phyloP scores from a whole-genome alignment of 208 protist species.

The Trypanosoma boissoni region DNA sequence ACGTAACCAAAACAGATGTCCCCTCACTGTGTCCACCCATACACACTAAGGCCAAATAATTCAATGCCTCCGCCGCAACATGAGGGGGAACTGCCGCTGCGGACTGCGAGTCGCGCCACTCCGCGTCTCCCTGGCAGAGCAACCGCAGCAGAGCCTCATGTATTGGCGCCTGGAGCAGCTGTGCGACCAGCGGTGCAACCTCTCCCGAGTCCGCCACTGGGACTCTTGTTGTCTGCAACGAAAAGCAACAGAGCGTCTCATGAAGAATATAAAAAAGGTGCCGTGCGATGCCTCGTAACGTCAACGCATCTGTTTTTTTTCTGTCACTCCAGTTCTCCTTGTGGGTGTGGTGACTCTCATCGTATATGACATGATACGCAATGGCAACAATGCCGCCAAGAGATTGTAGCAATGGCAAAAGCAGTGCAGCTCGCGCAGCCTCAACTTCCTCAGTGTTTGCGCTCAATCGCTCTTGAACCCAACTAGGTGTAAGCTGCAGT shows the following conservation, averaged over 20 bases:
- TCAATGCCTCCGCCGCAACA: conserved; percentile 18
- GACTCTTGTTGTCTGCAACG: neutral
- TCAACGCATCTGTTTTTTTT: neutral
- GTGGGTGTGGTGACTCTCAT: too few relatives aligned
- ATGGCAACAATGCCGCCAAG: neutral
- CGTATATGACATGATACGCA: too few relatives aligned
- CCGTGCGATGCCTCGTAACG: neutral
- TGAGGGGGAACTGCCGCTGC: neutral
- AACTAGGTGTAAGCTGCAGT: neutral
- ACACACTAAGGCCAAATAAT: neutral
- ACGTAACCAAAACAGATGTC: neutral
- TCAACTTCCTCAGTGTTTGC: neutral
- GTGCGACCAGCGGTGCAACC: neutral
- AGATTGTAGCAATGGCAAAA: neutral
- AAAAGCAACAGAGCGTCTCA: conserved; percentile 22
- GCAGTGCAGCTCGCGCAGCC: neutral
- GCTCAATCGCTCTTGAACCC: neutral
- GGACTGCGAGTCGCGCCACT: neutral
- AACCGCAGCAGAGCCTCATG: neutral
- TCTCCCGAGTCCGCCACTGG: neutral
- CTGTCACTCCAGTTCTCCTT: too few relatives aligned
- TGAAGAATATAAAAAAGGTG: conserved; percentile 28
- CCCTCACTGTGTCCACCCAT: neutral
- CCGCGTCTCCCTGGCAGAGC: conserved; percentile 7
- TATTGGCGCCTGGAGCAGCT: neutral